Evolutionary conservation across 768 basidiomycete genomes (phyloP).

Genomic region (Agaricus blazei): DNA sequence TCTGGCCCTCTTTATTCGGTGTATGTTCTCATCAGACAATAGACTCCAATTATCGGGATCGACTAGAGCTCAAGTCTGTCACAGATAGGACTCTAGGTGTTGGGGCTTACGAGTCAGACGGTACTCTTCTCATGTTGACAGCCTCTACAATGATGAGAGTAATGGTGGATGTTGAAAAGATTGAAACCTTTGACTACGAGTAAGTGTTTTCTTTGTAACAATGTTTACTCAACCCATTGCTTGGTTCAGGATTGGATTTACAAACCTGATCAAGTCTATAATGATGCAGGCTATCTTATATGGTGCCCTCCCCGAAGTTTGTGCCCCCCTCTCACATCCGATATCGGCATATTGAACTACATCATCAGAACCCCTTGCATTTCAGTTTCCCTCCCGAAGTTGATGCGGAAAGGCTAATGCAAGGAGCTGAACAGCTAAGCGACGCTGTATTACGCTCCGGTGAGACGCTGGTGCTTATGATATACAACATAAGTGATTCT

Average conservation of each 20-base stretch:
- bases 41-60: conserved; percentile 71
- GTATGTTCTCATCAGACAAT: neutral
- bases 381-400: conserved; percentile 80
- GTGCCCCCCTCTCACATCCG: conserved; percentile 3
- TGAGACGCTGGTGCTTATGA: conserved; percentile 19
- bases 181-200: conserved; percentile 59
- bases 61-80: conserved; percentile 64
- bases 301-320: conserved; percentile 59
- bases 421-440: conserved; percentile 74
- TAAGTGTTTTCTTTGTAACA: conserved; percentile 27
- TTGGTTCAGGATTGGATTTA: conserved; percentile 47
- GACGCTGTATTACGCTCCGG: conserved; percentile 68
- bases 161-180: conserved; percentile 53
- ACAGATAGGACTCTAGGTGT: conserved; percentile 69
- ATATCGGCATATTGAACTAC: neutral
- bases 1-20: no score
- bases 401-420: conserved; percentile 75
- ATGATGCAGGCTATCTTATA: conserved; percentile 84
- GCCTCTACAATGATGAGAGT: conserved; percentile 69
- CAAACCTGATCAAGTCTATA: conserved; percentile 68
- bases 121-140: conserved; percentile 54
- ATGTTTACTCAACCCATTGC: conserved; percentile 2
- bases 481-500: neutral
- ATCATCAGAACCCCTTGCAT: conserved; percentile 66
- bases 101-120: conserved; percentile 48